These are phyloP conservation scores for Amanita phalloides DNA, from an alignment of 768 basidiomycete genomes.

Conservation along the genomic window DNA sequence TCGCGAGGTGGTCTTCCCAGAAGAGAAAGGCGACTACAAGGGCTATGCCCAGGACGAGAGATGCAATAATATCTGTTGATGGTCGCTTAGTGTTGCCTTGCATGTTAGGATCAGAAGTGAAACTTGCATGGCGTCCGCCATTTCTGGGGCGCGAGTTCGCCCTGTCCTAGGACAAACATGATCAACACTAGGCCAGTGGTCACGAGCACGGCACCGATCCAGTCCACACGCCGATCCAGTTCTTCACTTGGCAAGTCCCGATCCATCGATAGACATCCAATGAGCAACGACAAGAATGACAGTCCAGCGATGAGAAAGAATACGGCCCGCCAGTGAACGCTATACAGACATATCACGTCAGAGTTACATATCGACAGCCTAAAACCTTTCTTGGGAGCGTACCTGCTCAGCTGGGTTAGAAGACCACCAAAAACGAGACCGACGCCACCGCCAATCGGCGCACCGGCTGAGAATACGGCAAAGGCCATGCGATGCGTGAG, in stretches of 20 bases:
- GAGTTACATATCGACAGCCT: background rate
- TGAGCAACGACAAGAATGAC: constrained; percentile 35
- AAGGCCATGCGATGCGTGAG: constrained; percentile 66
- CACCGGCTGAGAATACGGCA: constrained; percentile 76
- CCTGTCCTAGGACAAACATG: constrained; percentile 65
- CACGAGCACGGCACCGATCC: constrained; percentile 58
- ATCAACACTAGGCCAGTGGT: constrained; percentile 60
- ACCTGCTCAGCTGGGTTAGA: constrained; percentile 46
- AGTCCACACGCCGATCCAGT: constrained; percentile 49
- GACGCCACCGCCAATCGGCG: constrained; percentile 68
- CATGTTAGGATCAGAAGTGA: background rate
- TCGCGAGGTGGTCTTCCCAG: constrained; percentile 56
- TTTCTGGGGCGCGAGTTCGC: constrained; percentile 40
- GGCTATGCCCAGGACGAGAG: constrained; percentile 53
- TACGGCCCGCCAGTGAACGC: constrained; percentile 26
- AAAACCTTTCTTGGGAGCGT: constrained; percentile 7
- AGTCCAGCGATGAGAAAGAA: constrained; percentile 52
- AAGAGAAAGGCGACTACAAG: constrained; percentile 45
- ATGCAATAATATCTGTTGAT: constrained; percentile 54
- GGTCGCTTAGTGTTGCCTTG: background rate
- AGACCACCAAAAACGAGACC: constrained; percentile 67
- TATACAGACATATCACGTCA: background rate
- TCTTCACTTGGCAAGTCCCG: constrained; percentile 35
- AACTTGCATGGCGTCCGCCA: constrained; percentile 40
- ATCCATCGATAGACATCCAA: constrained; percentile 50